A percentile compares a stretch with the other conserved stretches of the same genome.
These are phyloP conservation scores for Microcyclospora pomicola DNA, from an alignment of 2,329 filamentous ascomycete species.

Conservation along the genomic window DNA sequence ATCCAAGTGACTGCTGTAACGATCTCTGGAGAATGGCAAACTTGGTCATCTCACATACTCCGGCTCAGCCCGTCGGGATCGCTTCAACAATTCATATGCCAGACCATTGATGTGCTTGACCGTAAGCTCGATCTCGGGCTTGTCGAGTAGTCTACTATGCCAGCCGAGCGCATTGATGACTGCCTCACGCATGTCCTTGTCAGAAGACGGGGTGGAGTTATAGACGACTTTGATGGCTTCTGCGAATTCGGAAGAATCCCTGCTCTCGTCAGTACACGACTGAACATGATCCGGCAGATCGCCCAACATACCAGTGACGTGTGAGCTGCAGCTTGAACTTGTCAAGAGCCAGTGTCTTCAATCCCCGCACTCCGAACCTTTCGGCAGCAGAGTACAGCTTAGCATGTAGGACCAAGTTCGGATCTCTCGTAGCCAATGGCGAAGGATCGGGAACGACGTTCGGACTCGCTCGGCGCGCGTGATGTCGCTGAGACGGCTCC, in stretches of 20 bases:
- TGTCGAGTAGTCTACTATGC: conserved; percentile 13
- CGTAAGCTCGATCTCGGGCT: conserved; percentile 15
- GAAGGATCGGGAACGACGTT: conserved; percentile 8
- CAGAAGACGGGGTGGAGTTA: conserved; percentile 13
- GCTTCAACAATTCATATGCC: conserved; percentile 17
- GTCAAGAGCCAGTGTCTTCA: conserved; percentile 12
- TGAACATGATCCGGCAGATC: not conserved
- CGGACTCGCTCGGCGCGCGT: not conserved
- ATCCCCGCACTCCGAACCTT: conserved; percentile 12
- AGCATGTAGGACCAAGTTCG: conserved; percentile 12
- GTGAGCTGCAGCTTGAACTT: conserved; percentile 16
- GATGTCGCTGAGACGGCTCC: not conserved
- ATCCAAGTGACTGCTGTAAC: not conserved
- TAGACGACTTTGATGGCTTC: conserved; percentile 18
- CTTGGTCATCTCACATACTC: conserved; percentile 6
- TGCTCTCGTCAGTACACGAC: conserved; percentile 2
- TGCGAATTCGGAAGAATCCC: conserved; percentile 17
- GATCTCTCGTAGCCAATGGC: conserved; percentile 9
- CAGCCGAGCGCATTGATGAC: conserved; percentile 15
- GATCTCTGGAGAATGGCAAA: not conserved
- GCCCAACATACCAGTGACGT: conserved; percentile 9
- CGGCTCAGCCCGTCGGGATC: conserved; percentile 10
- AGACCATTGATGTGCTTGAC: conserved; percentile 18
- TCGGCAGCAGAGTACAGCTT: conserved; percentile 14
- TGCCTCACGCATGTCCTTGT: conserved; percentile 21